Conservation (phyloP, 352 stramenopile species). For the Sclerospora graminicola region DNA sequence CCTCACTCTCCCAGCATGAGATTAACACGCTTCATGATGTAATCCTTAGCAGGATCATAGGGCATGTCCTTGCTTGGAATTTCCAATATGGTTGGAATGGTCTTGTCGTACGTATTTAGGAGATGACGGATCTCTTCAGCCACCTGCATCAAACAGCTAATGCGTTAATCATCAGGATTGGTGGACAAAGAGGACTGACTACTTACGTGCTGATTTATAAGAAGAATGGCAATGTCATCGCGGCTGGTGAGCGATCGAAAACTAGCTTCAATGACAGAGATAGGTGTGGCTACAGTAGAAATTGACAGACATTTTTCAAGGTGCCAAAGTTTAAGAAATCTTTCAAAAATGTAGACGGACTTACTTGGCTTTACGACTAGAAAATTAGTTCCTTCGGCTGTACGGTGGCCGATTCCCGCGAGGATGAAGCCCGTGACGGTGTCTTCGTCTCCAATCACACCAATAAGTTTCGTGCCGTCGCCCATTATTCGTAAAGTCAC, state of each 20-base stretch:
- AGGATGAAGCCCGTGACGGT: slow-evolving; percentile 98
- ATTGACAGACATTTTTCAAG: not conserved
- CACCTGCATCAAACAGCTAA: slow-evolving; percentile 39
- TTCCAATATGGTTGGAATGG: slow-evolving; percentile 97
- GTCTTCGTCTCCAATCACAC: slow-evolving; percentile 90
- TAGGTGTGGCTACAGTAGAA: slow-evolving; percentile 59
- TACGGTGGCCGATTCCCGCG: slow-evolving; percentile 92
- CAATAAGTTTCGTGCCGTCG: slow-evolving; percentile 79
- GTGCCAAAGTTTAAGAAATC: not conserved
- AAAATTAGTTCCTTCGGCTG: slow-evolving; percentile 93
- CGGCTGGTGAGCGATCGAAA: slow-evolving; percentile 90
- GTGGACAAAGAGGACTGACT: not conserved
- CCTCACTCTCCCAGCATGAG: slow-evolving; percentile 83
- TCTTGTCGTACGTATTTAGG: slow-evolving; percentile 96
- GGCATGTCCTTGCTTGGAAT: slow-evolving; percentile 94
- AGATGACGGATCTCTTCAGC: slow-evolving; percentile 97
- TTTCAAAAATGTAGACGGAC: slow-evolving; percentile 33
- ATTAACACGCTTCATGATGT: slow-evolving; percentile 98
- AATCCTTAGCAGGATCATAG: slow-evolving; percentile 97
- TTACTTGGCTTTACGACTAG: slow-evolving; percentile 93
- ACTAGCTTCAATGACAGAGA: slow-evolving; percentile 85
- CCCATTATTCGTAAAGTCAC: slow-evolving; percentile 31
- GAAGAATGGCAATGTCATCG: slow-evolving; percentile 96
- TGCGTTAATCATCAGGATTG: not conserved
- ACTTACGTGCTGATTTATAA: slow-evolving; percentile 97